Evolutionary conservation across 2,329 filamentous ascomycete genomes (phyloP).

Genomic region (Microsporum ferrugineum): DNA sequence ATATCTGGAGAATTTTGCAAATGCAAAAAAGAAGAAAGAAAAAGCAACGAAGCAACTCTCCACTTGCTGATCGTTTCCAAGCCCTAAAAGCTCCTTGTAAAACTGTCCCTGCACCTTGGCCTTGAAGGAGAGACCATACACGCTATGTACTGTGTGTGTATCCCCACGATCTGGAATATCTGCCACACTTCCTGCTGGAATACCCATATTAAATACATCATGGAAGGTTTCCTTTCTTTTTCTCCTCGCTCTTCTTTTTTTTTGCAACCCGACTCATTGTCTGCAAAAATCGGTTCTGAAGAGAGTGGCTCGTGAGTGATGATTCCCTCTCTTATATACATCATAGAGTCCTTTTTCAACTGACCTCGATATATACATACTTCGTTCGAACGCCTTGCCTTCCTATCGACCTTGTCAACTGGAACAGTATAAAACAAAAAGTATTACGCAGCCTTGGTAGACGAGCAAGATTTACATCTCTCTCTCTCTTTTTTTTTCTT

Average conservation of each 20-base stretch:
- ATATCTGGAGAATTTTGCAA: constrained; percentile 1
- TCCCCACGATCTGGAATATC: constrained; percentile 2
- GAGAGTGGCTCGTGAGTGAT: constrained; percentile 3
- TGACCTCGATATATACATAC: neutral
- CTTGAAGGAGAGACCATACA: neutral
- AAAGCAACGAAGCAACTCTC: neutral
- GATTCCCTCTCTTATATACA: neutral
- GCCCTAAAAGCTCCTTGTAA: constrained; percentile 3
- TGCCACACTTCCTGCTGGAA: neutral
- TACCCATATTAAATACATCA: neutral
- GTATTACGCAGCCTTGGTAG: neutral
- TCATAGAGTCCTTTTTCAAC: neutral
- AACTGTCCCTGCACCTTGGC: constrained; percentile 4
- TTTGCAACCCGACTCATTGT: neutral
- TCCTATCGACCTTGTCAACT: neutral
- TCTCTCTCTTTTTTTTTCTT: neutral
- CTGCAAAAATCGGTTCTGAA: constrained; percentile 3
- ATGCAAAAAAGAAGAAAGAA: neutral
- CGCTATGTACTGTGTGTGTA: neutral
- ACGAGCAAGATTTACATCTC: neutral
- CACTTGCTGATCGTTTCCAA: constrained; percentile 4
- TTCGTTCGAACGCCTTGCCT: neutral
- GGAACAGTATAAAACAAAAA: neutral
- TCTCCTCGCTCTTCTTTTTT: neutral
- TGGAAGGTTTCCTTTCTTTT: neutral